Conservation (phyloP, 169 alveolate species). For the Plasmodium fragile region DNA sequence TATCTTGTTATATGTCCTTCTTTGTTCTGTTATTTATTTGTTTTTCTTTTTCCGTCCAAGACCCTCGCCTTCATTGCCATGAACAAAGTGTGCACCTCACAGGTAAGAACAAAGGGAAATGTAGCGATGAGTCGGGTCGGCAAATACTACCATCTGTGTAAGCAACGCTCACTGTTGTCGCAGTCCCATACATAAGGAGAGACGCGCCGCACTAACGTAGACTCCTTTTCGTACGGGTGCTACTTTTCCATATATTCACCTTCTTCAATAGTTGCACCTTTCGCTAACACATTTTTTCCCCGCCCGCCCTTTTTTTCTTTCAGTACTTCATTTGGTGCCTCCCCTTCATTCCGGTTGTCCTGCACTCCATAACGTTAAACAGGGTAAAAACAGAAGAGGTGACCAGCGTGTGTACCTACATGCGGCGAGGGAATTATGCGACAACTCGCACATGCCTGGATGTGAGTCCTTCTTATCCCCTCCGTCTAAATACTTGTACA, state of each 20-base stretch:
- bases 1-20: not conserved
- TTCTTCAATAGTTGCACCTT: not conserved
- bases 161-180: not conserved
- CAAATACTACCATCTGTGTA: not conserved
- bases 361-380: constrained; percentile 74
- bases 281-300: not conserved
- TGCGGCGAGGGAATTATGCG: not conserved
- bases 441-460: not conserved
- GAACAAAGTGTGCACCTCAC: constrained; percentile 97
- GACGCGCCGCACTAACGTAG: not conserved
- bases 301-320: not conserved
- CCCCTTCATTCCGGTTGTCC: constrained; percentile 88
- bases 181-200: not conserved
- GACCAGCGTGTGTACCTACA: not conserved
- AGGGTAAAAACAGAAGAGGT: constrained; percentile 25
- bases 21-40: constrained; percentile 50
- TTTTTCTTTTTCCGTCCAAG: constrained; percentile 85
- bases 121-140: not conserved
- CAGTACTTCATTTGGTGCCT: constrained; percentile 93
- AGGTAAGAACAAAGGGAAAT: constrained; percentile 72
- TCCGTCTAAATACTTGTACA: not conserved
- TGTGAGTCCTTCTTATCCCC: not conserved
- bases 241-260: not conserved
- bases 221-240: not conserved
- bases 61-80: constrained; percentile 95